A percentile compares a stretch with the other conserved stretches of the same genome.
Evolutionary conservation across 352 stramenopile genomes (phyloP).

Genomic region (Phytophthora nicotianae): DNA sequence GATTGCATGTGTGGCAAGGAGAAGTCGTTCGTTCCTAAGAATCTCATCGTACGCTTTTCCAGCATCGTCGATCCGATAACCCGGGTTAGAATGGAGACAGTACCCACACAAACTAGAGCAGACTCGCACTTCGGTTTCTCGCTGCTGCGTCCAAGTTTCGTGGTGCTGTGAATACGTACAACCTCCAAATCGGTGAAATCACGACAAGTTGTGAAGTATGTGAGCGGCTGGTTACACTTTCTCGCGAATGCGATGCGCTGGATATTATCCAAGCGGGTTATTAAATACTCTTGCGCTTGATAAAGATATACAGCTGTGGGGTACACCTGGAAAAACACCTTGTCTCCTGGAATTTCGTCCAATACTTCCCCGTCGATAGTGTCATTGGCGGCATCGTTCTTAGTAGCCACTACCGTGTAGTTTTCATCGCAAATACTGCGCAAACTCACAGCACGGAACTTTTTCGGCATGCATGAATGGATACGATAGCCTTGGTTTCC

Average conservation of each 20-base stretch:
- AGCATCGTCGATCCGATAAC: constrained; percentile 89
- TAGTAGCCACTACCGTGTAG: constrained; percentile 70
- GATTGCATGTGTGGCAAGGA: constrained; percentile 95
- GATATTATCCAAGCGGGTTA: constrained; percentile 83
- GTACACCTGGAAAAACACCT: constrained; percentile 93
- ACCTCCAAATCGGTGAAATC: constrained; percentile 91
- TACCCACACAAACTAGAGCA: constrained; percentile 58
- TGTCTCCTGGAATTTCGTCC: constrained; percentile 86
- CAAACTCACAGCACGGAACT: constrained; percentile 60
- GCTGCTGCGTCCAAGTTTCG: constrained; percentile 3
- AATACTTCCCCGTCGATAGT: constrained; percentile 49
- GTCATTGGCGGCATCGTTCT: constrained; percentile 45
- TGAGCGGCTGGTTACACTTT: constrained; percentile 64
- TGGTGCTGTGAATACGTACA: constrained; percentile 59
- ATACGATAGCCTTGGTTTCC: constrained; percentile 52
- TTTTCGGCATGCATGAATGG: constrained; percentile 69
- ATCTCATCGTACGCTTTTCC: constrained; percentile 77
- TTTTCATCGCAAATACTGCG: constrained; percentile 70
- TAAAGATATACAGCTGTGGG: constrained; percentile 92
- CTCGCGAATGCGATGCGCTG: constrained; percentile 71
- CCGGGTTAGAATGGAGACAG: constrained; percentile 75
- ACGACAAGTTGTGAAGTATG: constrained; percentile 88
- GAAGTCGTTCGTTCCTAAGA: constrained; percentile 91
- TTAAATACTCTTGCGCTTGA: constrained; percentile 90
- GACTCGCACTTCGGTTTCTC: constrained; percentile 17